Conservation (phyloP, 306 rosid species). For the Vigna nakashimae region DNA sequence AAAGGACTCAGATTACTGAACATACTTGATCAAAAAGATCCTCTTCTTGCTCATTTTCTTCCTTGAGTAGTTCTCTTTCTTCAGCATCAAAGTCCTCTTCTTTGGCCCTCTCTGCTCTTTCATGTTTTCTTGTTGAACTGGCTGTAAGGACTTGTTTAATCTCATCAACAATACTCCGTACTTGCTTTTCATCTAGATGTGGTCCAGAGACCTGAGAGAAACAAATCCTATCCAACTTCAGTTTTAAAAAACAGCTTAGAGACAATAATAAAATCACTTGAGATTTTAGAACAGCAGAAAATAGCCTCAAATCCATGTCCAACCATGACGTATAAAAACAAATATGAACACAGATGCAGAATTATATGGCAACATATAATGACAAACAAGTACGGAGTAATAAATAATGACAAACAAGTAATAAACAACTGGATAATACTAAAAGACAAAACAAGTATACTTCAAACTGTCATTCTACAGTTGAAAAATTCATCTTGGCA, state of each 20-base stretch:
- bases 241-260: constrained; percentile 29
- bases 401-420: constrained; percentile 8
- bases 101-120: constrained; percentile 87
- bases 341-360: not conserved
- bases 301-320: not conserved
- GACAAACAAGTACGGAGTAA: not conserved
- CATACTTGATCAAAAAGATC: constrained; percentile 95
- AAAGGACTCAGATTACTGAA: constrained; percentile 21
- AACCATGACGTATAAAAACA: not conserved
- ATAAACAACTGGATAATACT: not conserved
- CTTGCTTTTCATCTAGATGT: constrained; percentile 87
- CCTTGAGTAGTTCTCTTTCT: constrained; percentile 85
- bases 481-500: not conserved
- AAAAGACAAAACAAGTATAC: not conserved
- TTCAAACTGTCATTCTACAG: not conserved
- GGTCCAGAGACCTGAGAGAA: constrained; percentile 74
- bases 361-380: not conserved
- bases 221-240: constrained; percentile 34
- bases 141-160: constrained; percentile 89
- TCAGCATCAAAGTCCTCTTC: constrained; percentile 99
- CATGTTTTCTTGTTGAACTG: constrained; percentile 87
- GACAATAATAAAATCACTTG: constrained; percentile 8
- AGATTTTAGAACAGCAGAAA: constrained; percentile 10
- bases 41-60: constrained; percentile 98
- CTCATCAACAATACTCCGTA: constrained; percentile 87